phyloP scores from a whole-genome alignment of 768 basidiomycete species.

The Podaxis rugospora region DNA sequence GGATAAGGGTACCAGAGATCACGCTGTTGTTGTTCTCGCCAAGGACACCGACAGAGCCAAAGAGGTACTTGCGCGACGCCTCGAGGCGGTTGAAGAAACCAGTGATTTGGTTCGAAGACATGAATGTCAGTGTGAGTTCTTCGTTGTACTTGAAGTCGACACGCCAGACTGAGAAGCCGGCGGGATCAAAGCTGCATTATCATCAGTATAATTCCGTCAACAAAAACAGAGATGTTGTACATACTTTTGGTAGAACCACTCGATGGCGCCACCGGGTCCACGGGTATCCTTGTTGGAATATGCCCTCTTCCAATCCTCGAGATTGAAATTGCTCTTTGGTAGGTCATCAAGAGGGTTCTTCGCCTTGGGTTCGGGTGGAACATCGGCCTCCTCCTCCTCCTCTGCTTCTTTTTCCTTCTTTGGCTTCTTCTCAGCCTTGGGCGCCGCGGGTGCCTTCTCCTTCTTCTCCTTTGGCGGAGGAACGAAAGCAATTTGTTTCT shows the following conservation, averaged over 20 bases:
- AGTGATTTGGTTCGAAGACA: slow-evolving; percentile 90
- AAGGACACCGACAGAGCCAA: slow-evolving; percentile 89
- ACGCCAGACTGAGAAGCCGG: slow-evolving; percentile 88
- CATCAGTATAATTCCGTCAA: not conserved
- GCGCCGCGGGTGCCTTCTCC: slow-evolving; percentile 48
- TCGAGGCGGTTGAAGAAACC: slow-evolving; percentile 99
- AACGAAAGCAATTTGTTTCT: slow-evolving; percentile 66
- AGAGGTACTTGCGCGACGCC: slow-evolving; percentile 94
- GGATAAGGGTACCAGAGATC: slow-evolving; percentile 80
- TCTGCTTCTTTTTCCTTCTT: slow-evolving; percentile 52
- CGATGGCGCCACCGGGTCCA: slow-evolving; percentile 72
- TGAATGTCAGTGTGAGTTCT: slow-evolving; percentile 89
- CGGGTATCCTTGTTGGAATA: slow-evolving; percentile 99
- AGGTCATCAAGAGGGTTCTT: slow-evolving; percentile 95
- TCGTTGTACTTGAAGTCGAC: slow-evolving; percentile 97
- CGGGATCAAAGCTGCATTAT: slow-evolving; percentile 72
- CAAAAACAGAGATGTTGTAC: slow-evolving; percentile 21
- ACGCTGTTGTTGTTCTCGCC: slow-evolving; percentile 73
- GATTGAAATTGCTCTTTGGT: slow-evolving; percentile 83
- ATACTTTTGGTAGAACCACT: slow-evolving; percentile 97
- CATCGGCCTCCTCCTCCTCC: slow-evolving; percentile 72
- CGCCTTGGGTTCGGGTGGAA: slow-evolving; percentile 79
- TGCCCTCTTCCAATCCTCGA: slow-evolving; percentile 95
- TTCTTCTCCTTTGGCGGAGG: slow-evolving; percentile 82
- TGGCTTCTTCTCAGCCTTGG: slow-evolving; percentile 62